phyloP scores from a whole-genome alignment of 2,329 filamentous ascomycete genomes.

The Ascochyta fabae region DNA sequence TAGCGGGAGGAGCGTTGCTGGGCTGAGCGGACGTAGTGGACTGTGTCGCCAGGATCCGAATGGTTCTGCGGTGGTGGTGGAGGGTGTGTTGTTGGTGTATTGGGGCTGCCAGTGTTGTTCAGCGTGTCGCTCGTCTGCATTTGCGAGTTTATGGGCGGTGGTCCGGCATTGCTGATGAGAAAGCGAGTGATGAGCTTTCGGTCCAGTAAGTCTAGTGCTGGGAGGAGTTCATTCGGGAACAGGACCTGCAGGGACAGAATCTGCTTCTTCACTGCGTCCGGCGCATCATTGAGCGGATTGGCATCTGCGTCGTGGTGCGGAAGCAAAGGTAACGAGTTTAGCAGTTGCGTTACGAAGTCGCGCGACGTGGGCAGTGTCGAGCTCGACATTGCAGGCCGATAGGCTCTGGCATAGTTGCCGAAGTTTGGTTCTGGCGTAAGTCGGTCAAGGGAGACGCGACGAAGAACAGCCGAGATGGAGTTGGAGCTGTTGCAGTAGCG shows the following conservation, averaged over 20 bases:
- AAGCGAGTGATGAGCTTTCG: constrained; percentile 70
- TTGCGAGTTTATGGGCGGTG: background rate
- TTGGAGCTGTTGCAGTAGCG: constrained; percentile 25
- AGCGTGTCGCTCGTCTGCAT: background rate
- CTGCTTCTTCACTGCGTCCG: constrained; percentile 50
- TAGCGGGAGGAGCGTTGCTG: constrained; percentile 50
- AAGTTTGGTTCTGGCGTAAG: constrained; percentile 16
- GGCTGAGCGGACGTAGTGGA: constrained; percentile 67
- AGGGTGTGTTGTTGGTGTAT: background rate
- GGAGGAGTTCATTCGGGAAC: constrained; percentile 80
- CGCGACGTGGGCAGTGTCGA: constrained; percentile 31
- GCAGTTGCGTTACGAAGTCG: constrained; percentile 43
- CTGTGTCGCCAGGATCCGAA: constrained; percentile 8
- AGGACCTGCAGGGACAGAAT: constrained; percentile 78
- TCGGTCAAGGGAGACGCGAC: constrained; percentile 23
- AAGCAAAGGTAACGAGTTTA: constrained; percentile 32
- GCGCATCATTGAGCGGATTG: constrained; percentile 52
- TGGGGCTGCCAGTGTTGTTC: background rate
- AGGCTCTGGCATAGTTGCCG: constrained; percentile 10
- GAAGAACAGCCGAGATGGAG: constrained; percentile 29
- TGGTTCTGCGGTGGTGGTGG: background rate
- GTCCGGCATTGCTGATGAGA: constrained; percentile 14
- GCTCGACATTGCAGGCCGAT: constrained; percentile 19
- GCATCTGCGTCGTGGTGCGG: constrained; percentile 28
- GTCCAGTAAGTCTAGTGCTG: constrained; percentile 87